A percentile compares a stretch with the other conserved stretches of the same genome.
Evolutionary conservation across 2,329 filamentous ascomycete genomes (phyloP).

Genomic region (Falciphora oryzae): DNA sequence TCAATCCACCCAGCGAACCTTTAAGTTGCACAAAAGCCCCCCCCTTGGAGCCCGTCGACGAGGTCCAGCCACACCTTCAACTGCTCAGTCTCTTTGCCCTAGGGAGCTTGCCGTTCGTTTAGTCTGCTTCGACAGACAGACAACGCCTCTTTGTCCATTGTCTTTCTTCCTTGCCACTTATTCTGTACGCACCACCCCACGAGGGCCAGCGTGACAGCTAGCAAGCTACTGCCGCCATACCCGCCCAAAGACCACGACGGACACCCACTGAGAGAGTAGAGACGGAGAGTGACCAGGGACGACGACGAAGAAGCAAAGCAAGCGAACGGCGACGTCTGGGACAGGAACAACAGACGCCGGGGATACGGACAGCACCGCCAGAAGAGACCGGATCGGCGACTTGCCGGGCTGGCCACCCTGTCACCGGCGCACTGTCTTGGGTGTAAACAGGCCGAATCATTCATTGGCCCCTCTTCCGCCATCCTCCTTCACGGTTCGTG

Average conservation of each 20-base stretch:
- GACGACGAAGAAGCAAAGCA: not conserved
- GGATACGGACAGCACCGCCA: not conserved
- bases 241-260: not conserved
- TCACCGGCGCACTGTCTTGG: conserved; percentile 2
- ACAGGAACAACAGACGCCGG: not conserved
- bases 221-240: not conserved
- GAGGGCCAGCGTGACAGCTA: not conserved
- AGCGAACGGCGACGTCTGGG: not conserved
- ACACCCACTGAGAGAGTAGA: not conserved
- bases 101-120: not conserved
- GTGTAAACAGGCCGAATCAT: conserved; percentile 2
- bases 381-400: not conserved
- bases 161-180: not conserved
- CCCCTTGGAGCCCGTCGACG: conserved; percentile 4
- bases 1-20: conserved; percentile 19
- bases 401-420: conserved; percentile 4
- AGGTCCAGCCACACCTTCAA: not conserved
- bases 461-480: conserved; percentile 5
- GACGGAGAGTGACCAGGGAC: not conserved
- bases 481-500: conserved; percentile 5
- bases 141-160: not conserved
- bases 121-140: not conserved
- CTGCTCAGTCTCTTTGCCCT: not conserved
- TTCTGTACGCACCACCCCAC: not conserved
- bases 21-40: conserved; percentile 43